These are phyloP conservation scores for Triticum monococcum DNA, from an alignment of 176 grass and related monocot genomes.

Conservation along the genomic window DNA sequence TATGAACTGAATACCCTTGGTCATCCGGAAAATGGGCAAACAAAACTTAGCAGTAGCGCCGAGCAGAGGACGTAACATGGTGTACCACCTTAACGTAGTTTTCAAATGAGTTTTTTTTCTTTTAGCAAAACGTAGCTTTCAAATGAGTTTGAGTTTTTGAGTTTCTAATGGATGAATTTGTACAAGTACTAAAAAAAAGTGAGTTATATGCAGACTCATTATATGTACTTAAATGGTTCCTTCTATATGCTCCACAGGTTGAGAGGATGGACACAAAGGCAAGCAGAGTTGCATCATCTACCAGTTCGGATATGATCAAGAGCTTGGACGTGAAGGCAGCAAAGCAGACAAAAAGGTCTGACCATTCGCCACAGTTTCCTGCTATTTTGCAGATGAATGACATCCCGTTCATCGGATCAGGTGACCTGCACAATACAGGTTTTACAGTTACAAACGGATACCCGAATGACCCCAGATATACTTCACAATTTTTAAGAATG, in stretches of 20 bases:
- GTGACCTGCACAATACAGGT: slow-evolving; percentile 47
- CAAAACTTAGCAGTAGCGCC: no score
- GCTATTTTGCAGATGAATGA: slow-evolving; percentile 69
- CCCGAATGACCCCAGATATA: slow-evolving; percentile 29
- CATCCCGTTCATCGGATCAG: slow-evolving; percentile 53
- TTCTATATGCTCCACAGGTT: background rate
- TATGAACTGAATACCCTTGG: no score
- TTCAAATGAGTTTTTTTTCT: no score
- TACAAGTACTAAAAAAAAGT: no score
- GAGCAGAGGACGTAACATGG: no score
- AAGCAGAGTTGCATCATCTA: slow-evolving; percentile 35
- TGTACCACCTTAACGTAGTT: no score
- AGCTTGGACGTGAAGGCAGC: slow-evolving; percentile 80
- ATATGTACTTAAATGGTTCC: no score
- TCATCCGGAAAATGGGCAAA: no score
- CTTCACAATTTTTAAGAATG: slow-evolving; percentile 52
- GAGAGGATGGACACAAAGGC: slow-evolving; percentile 47
- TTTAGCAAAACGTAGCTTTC: no score
- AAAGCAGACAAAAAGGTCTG: slow-evolving; percentile 73
- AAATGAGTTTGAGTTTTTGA: no score
- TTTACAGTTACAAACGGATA: slow-evolving; percentile 22
- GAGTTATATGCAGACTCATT: no score
- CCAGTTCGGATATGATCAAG: slow-evolving; percentile 86
- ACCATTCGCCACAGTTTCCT: slow-evolving; percentile 39
- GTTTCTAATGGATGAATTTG: no score